Evolutionary conservation across 2,329 filamentous ascomycete species (phyloP), one percentile per base, ranked within the genome.

Genomic region (Venturia effusa): DNA sequence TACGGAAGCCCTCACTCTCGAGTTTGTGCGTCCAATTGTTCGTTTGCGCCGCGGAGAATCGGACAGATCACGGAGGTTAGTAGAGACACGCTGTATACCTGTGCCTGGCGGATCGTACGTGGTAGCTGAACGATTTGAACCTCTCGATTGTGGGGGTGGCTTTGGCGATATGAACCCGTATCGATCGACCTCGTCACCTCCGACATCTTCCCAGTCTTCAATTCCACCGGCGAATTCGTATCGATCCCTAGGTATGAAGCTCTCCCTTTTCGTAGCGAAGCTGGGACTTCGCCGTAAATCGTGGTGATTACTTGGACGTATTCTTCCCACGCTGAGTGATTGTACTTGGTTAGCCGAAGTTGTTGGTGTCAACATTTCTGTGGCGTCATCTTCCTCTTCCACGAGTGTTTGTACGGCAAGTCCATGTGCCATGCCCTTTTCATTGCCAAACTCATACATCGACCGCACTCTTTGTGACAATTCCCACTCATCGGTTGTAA

Each of bases 401-500:
- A 66, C n/a, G 11, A 62, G 37, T 37, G 24, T 55, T 8, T 66
- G 48, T 11, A 5, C 45, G 40, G 61, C 39, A 8, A 34, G 61
- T 17, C 22, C 64, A 72, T 77, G 77, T 80, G 6, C 74, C 8
- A 73, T 76, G 17, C 81, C 80, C 39, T 77, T 79, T 66, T 85
- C 84, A 64, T 85, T 80, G 4, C 84, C 84, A 66, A 81, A 80
- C 67, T 83, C 81, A 70, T 87, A 88, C 83, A 87, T 87, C 66
- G 83, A 77, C 37, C 85, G 79, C 41, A 88, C 84, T 67, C 83
- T 83, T 66, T 82, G 80, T 39, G 84, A 87, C 65, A 87, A 75
- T 70, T 82, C 80, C 69, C 84, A 84, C 70, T 87, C 85, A 68
- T 87, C 84, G 1, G 83, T 76, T n/a, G 85, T 87, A 37, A 87